Evolutionary conservation across 192 early-diverging fungal species (phyloP), one percentile per base, ranked within the genome.

Genomic region (Linnemannia exigua): DNA sequence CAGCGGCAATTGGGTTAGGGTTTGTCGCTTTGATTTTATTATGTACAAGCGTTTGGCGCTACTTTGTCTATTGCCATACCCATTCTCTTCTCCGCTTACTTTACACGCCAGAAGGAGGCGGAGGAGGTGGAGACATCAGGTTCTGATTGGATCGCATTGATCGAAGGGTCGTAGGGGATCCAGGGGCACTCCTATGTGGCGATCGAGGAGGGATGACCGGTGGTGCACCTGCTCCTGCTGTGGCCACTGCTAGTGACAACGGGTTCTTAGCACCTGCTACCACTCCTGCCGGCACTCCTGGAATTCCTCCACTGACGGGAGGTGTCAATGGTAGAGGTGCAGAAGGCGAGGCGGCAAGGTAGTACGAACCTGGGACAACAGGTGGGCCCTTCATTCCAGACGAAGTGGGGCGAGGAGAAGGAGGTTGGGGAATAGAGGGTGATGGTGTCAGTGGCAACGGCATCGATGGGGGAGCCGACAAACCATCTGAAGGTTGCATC

Each of bases 181-280:
- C 3, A 14, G 84, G 78, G 1, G 22, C 74, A 41, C 78, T 76
- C n/a, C 84, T 78, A n/a, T 80, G 78, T 37, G 78, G 77, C 1
- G 84, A 86, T 33, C 84, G 38, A n/a, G 70, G 67, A 28, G 81
- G 81, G 66, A 83, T 77, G 1, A 67, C 71, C 2, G 81, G 81
- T 1, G 76, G 80, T 31, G 35, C 25, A 8, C n/a, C 46, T 11
- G 22, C 63, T 46, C 44, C 37, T 48, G 41, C 7, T 0, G 37
- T 67, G 22, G 58, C 70, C 5, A 46, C 74, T 50, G 66, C 67
- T 14, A 31, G 41, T 14, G 75, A 25, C n/a, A 72, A 72, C 11
- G 70, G 37, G 70, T 25, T 72, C 70, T 47, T 72, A 8, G 58
- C 47, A 50, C 22, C 47, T 72, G 50, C 33, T 54, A 46, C 50